Evolutionary conservation across 768 basidiomycete genomes (phyloP).

Genomic region (Suillus plorans): DNA sequence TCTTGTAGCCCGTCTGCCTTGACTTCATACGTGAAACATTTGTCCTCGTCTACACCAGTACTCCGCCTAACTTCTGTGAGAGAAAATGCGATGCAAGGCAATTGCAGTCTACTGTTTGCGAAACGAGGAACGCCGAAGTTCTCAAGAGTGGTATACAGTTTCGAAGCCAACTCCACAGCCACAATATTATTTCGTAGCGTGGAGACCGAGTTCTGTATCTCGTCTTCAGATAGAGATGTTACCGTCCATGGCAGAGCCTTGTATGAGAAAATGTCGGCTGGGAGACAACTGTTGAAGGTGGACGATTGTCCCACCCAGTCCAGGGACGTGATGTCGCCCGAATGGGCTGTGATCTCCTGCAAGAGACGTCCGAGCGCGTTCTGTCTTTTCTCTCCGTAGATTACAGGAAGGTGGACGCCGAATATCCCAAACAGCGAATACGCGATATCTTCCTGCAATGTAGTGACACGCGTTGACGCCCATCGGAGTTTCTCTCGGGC

Average conservation of each 20-base stretch:
- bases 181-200: background rate
- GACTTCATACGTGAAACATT: background rate
- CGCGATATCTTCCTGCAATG: background rate
- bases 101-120: background rate
- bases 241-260: fast-evolving
- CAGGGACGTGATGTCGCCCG: background rate
- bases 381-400: no score
- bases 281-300: background rate
- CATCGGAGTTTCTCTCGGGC: background rate
- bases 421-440: background rate
- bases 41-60: no score
- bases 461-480: background rate
- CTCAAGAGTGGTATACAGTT: background rate
- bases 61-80: background rate
- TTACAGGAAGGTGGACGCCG: background rate
- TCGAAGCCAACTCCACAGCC: background rate
- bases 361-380: background rate
- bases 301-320: background rate
- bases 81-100: background rate
- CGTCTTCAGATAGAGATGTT: background rate
- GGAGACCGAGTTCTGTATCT: background rate
- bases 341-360: background rate
- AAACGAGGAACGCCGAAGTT: background rate
- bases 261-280: background rate
- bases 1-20: background rate